Base-by-base conservation (phyloP, 805 yeast genomes). In the Kuraishia capsulata region DNA sequence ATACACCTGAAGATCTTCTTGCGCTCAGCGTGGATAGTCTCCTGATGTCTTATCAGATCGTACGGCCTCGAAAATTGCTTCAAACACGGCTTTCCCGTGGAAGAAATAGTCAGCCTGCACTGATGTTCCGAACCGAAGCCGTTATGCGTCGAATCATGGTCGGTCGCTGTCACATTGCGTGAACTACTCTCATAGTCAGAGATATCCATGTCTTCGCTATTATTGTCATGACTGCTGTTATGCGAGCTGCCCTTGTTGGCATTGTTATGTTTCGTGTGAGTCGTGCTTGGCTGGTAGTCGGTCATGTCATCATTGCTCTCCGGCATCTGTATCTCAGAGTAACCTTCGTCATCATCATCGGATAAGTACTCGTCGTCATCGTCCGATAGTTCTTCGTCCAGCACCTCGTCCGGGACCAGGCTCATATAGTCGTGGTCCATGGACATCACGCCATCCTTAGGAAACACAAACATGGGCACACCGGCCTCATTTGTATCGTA, bases 1-100 rank as follows among this genome's bases (percentile, higher is more conserved):
- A 78, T 78, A 59, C 98, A 90, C 54, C 83, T 78, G 66, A 80
- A 92, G 36, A 82, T 77, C 50, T 83, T 83, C 61, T 90, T 82
- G 56, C 81, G 82, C 35, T 83, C 71, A 1, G 97, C 92, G 58
- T 90, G 98, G 39, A 90, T 89, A 0, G 97, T 92, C 52, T 90
- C 95, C 59, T 90, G 96, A 59, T 90, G 98, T 50, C 98, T 76
- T 20, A 89, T 82, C 52, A 90, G 68, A 64, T 90, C 98, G 56
- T 90, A 90, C 16, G 96, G 95, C 53, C 98, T 75, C 14, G 97
- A 87, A 54, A 90, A 90, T 51, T 78, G 78, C 61, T 84, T 84
- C 48, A 71, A 62, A 59, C 96, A 86, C 19, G 76, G 73, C 44
- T 65, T 54, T 14, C 82, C 78, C 0, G 84, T 75, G 20, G 71